Evolutionary conservation across 345 rosid genomes (phyloP).

Genomic region (Carallia pectinifolia): DNA sequence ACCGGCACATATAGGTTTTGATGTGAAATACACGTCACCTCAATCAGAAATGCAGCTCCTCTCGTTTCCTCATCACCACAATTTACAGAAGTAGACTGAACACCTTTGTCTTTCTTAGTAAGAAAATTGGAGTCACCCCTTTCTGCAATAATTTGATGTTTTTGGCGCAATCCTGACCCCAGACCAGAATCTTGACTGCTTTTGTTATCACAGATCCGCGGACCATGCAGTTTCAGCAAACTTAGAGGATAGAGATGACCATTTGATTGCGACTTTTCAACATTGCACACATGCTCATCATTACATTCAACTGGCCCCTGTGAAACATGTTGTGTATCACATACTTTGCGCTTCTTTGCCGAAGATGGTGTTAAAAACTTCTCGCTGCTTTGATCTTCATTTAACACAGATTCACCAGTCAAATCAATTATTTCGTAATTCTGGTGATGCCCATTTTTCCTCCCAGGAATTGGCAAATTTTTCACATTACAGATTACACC

Average conservation of each 20-base stretch:
- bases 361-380: slow-evolving; percentile 35
- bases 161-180: slow-evolving; percentile 25
- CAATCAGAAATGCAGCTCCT: slow-evolving; percentile 71
- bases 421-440: slow-evolving; percentile 33
- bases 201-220: slow-evolving; percentile 20
- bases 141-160: slow-evolving; percentile 26
- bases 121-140: slow-evolving; percentile 16
- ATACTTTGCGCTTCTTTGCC: slow-evolving; percentile 56
- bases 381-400: slow-evolving; percentile 35
- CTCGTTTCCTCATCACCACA: slow-evolving; percentile 50
- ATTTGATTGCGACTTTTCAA: slow-evolving; percentile 29
- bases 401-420: slow-evolving; percentile 25
- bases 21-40: slow-evolving; percentile 40
- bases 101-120: slow-evolving; percentile 24
- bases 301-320: slow-evolving; percentile 15
- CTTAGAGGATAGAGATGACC: slow-evolving; percentile 22
- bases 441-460: slow-evolving; percentile 22
- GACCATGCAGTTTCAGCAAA: slow-evolving; percentile 33
- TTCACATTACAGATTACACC: slow-evolving; percentile 31
- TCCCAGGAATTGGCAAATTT: slow-evolving; percentile 25
- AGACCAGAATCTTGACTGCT: slow-evolving; percentile 33
- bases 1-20: not conserved
- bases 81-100: slow-evolving; percentile 27
- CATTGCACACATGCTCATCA: slow-evolving; percentile 18
- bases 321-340: slow-evolving; percentile 27